phyloP scores from a whole-genome alignment of 2,329 filamentous ascomycete genomes.

The Epichloe glyceriae region DNA sequence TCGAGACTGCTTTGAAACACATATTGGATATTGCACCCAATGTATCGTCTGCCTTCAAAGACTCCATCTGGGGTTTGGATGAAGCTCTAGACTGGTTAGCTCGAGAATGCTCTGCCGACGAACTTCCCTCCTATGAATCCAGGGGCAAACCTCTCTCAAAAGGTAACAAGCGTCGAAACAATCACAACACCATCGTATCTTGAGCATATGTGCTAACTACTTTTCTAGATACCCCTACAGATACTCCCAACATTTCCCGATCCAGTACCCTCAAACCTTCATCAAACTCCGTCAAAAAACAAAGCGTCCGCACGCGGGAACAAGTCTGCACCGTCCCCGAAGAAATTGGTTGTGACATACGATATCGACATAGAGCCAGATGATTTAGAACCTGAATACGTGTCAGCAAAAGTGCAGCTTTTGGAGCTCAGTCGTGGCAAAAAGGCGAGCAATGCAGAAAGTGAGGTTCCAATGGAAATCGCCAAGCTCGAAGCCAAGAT shows the following conservation, averaged over 20 bases:
- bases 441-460: slow-evolving; percentile 9
- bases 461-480: slow-evolving; percentile 32
- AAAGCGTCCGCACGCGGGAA: slow-evolving; percentile 19
- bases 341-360: slow-evolving; percentile 35
- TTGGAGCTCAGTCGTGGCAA: slow-evolving; percentile 33
- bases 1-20: slow-evolving; percentile 51
- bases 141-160: slow-evolving; percentile 24
- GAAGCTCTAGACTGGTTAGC: slow-evolving; percentile 86
- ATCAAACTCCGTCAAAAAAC: slow-evolving; percentile 14
- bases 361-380: slow-evolving; percentile 65
- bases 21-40: slow-evolving; percentile 55
- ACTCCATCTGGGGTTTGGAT: slow-evolving; percentile 71
- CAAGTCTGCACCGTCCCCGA: slow-evolving; percentile 15
- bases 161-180: slow-evolving; percentile 15
- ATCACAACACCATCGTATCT: neutral
- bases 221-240: slow-evolving; percentile 33
- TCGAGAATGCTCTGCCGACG: slow-evolving; percentile 54
- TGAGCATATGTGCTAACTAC: slow-evolving; percentile 3
- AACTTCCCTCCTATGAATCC: slow-evolving; percentile 58
- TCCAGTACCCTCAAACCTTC: slow-evolving; percentile 33
- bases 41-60: slow-evolving; percentile 42
- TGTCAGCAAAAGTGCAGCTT: slow-evolving; percentile 60
- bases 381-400: slow-evolving; percentile 59
- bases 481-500: slow-evolving; percentile 62
- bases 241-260: slow-evolving; percentile 37